Evolutionary conservation across 768 basidiomycete genomes (phyloP), one percentile per base, ranked within the genome.

Genomic region (Hemileccinum impolitum): DNA sequence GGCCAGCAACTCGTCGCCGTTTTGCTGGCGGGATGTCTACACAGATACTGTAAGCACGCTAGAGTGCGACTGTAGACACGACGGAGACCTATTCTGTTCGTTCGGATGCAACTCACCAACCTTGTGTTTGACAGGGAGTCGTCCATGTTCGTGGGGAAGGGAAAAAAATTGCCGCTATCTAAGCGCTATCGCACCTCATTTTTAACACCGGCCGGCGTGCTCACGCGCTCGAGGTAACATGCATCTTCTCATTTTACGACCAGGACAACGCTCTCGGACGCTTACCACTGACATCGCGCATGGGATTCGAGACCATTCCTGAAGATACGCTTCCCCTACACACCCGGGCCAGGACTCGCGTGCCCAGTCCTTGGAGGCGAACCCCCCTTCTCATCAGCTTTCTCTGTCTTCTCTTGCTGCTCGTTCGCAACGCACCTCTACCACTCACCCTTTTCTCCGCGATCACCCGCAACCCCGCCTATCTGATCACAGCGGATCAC

Each of bases 401-500:
- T 25, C 49, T 62, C 34, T 51, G 38, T 17, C 37, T 66, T 14
- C 12, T 63, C 34, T 23, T 51, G 1, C 44, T 52, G 12, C 41
- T 62, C 39, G 19, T 45, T 26, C 25, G 38, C 25, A 35, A 26
- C 28, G 21, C 12, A 31, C 50, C 11, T n/a, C 14, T 44, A 19
- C 42, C 31, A 2, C 21, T 13, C 8, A 37, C 6, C 36, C 35
- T 8, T 25, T 25, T 36, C 9, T 19, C 19, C 34, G 9, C 25
- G 25, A 36, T 48, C 17, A 1, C 36, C 21, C 67, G 76, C 25
- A 85, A 85, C 58, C 77, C 77, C 0, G 77, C 76, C 15, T 84
- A 80, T 55, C 72, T 84, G 30, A 73, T 79, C 28, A 62, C 75
- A 49, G 95, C 86, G 0, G 71, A 75, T 28, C 70, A 85, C 54